Evolutionary conservation across 2,329 filamentous ascomycete species (phyloP), one percentile per base, ranked within the genome.

Genomic region (Huntiella decipiens): DNA sequence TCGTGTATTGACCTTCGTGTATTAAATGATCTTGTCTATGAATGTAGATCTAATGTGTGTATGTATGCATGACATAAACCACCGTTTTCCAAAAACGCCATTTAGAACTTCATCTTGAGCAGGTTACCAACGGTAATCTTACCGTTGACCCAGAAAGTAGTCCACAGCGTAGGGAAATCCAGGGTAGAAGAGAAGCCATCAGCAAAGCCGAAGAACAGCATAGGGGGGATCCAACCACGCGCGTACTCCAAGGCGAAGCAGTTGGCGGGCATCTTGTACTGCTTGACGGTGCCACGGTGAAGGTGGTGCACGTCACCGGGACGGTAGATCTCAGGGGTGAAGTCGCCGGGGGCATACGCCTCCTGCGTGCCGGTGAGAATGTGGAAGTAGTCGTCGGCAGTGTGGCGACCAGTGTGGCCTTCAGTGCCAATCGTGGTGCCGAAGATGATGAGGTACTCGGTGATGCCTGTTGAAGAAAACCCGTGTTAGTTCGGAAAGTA

Each of bases 311-410:
- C 71, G 54, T 63, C 69, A 34, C 82, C 82, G 46, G 73, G 62
- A 0, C 72, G 68, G 64, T 85, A 88, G 51, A 82, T 63, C 62
- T 84, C 79, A 32, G 77, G 66, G 58, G 72, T 68, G 61, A 75
- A 83, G 52, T 67, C 58, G 53, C 79, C 79, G 2, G 78, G 74
- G 4, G 73, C 69, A 66, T 85, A 87, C 52, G 84, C 81, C 55
- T 74, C 68, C 63, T 93, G 78, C 55, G 77, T 75, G 55, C 86
- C 86, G 32, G 68, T 67, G 31, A 94, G 70, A 67, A 94, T 93
- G 68, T 87, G 75, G 70, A 94, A 94, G 70, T 91, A 94, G 68
- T 94, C 86, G 63, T 93, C 82, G 12, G 85, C 85, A 10, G 84
- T 88, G 70, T 93, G 86, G 43, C 85, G 81, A 52, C 86, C 86